Evolutionary conservation across 1,284 basidiomycete species (phyloP).

Genomic region (Cryptococcus depauperatus): DNA sequence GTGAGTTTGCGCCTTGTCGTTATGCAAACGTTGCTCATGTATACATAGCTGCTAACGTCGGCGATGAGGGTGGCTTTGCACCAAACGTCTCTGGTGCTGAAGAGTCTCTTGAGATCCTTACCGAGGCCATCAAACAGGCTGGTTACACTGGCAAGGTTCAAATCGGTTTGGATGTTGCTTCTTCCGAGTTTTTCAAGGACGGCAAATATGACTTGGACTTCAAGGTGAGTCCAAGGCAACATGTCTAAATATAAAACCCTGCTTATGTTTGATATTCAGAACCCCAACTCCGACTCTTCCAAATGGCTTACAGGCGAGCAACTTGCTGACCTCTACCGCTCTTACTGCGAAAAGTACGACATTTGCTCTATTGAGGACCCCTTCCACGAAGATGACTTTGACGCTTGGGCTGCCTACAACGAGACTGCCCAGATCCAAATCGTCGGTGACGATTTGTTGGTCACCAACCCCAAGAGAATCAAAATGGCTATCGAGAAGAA

Average conservation of each 20-base stretch:
- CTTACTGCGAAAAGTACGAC: conserved; percentile 82
- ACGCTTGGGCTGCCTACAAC: conserved; percentile 93
- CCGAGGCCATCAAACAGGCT: conserved; percentile 92
- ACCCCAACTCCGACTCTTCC: conserved; percentile 94
- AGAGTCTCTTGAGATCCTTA: conserved; percentile 92
- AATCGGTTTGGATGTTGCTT: conserved; percentile 97
- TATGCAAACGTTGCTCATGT: not conserved
- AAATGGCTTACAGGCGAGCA: conserved; percentile 91
- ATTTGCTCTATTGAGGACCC: conserved; percentile 98
- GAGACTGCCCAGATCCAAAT: conserved; percentile 55
- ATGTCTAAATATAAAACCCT: too few species aligned
- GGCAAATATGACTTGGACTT: conserved; percentile 99
- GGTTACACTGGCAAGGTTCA: conserved; percentile 98
- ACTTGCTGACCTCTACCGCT: conserved; percentile 88
- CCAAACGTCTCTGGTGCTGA: conserved; percentile 96
- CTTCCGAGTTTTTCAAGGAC: conserved; percentile 99
- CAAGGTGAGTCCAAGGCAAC: conserved; percentile 46
- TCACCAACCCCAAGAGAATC: conserved; percentile 97
- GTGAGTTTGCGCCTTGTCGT: conserved; percentile 50
- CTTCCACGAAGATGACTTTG: conserved; percentile 99
- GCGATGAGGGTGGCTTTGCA: conserved; percentile 99
- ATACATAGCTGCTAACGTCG: conserved; percentile 99
- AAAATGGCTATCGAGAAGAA: conserved; percentile 99
- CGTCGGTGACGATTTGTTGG: conserved; percentile 96
- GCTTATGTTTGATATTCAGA: too few species aligned